Evolutionary conservation across 805 yeast species (phyloP), one percentile per base, ranked within the genome.

Genomic region (Blastobotrys terrestris): DNA sequence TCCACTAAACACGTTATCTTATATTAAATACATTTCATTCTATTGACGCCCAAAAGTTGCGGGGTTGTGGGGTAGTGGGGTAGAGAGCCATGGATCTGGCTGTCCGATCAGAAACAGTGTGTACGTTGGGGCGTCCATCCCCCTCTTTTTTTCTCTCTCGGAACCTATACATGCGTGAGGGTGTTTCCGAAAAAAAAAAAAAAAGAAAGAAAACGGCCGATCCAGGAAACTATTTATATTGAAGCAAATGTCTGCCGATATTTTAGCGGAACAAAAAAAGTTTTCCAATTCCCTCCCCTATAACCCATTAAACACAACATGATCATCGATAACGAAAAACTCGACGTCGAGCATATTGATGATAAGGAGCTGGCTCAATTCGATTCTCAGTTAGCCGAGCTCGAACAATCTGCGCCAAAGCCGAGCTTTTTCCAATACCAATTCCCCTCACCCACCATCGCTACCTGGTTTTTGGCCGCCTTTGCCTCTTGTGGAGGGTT

Each of bases 401-500:
- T n/a, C 18, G 35, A 21, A 31, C 46, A 20, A 31, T 19, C 31
- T 15, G 7, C 31, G 19, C 5, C 35, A 8, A 19, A n/a, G 46
- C 46, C 21, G 15, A 43, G 35, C 46, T 46, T 48, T 16, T 51
- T 50, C 39, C 47, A 53, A 42, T 2, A 50, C 49, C 48, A 74
- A 55, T 79, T 80, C 64, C 57, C 72, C 52, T 71, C 77, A 58
- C 77, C 75, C 53, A 69, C 64, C 40, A 60, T 75, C 61, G 76
- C 79, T 74, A 77, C 75, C 22, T 63, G 66, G 52, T 66, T 77
- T 58, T 67, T 81, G 47, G 87, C 84, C 18, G 63, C 62, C 14
- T 81, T 82, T 59, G 84, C 85, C 3, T 76, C 85, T 3, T 74
- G 78, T 54, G 86, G 84, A 26, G 88, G 88, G 50, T 63, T 81